Base-by-base conservation (phyloP, 2,329 filamentous ascomycete genomes). In the Didymella keratinophila region DNA sequence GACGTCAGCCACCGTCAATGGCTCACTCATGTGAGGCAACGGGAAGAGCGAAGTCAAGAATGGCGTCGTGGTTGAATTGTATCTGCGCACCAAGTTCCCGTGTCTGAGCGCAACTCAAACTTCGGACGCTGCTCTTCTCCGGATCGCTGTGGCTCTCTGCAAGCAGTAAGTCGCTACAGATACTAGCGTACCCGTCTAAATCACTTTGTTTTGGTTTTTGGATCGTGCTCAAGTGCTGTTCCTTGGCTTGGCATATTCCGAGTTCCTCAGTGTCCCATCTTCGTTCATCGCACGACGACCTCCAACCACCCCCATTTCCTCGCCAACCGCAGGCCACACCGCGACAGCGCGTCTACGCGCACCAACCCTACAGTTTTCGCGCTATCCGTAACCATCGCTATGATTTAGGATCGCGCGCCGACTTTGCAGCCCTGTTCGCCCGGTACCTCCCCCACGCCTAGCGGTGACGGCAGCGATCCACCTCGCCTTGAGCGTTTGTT, bases 221-320 rank as follows among this genome's bases (percentile, higher is more conserved):
- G 47, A 52, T 45, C 43, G 52, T 65, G 58, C 56, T 49, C 50
- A 23, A 58, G 25, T 39, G 55, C 56, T 63, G 65, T 62, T 63
- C 56, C 49, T 54, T 47, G 56, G 32, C 71, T 69, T 72, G 68
- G 71, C 66, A 55, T 34, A 12, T 43, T 52, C 48, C 34, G 25
- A 50, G 50, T 44, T 23, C 44, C 34, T 47, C 37, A 34, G 50
- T 32, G 45, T 50, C 45, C 51, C 47, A 45, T 53, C 44, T 30
- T 64, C 59, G 37, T 54, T 51, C 56, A 48, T 56, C 56, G 56
- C 54, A 57, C 27, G 53, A 60, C 66, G 52, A 67, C 66, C 60
- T 64, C 72, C 71, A 73, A 69, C 73, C 73, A 71, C 72, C 52
- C 67, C 66, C 69, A 65, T 65, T 70, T 65, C 61, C 46, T 58